phyloP scores from a whole-genome alignment of 106 monocot genomes.

The Hemerocallis citrina region DNA sequence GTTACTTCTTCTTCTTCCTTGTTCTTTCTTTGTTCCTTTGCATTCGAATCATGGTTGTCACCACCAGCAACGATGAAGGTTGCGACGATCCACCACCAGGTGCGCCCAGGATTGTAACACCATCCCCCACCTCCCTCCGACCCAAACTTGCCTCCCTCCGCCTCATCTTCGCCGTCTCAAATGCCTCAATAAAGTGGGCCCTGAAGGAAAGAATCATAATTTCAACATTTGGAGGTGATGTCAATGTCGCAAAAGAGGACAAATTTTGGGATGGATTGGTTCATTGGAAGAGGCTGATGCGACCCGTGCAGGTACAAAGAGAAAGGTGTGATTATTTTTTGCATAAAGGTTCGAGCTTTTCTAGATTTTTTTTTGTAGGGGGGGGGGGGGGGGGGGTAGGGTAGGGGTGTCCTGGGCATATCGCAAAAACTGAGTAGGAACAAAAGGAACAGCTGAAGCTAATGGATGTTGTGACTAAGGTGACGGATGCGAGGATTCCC shows the following conservation, averaged over 20 bases:
- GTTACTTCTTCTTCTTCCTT: no score
- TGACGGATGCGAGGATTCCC: constrained; percentile 94
- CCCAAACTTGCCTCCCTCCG: no score
- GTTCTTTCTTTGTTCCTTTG: no score
- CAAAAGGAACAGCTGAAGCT: constrained; percentile 84
- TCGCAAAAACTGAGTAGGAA: constrained; percentile 94
- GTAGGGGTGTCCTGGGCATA: constrained; percentile 99
- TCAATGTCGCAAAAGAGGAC: constrained; percentile 18
- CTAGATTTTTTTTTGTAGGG: no score
- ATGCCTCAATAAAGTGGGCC: constrained; percentile 29
- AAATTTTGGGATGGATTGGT: constrained; percentile 48
- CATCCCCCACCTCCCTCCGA: no score
- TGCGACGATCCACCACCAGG: no score
- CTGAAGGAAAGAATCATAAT: constrained; percentile 27
- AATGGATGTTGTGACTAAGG: constrained; percentile 97
- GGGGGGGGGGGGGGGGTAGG: no score
- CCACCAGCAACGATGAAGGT: no score
- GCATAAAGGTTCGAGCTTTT: no score
- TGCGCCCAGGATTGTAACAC: no score
- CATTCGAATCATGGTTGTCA: no score
- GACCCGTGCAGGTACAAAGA: constrained; percentile 77
- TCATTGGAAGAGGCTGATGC: constrained; percentile 72
- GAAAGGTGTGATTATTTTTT: constrained; percentile 26
- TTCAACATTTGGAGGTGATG: constrained; percentile 15
- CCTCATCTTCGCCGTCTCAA: no score